phyloP scores from a whole-genome alignment of 2,329 filamentous ascomycete species.

The Epichloe hybrida region DNA sequence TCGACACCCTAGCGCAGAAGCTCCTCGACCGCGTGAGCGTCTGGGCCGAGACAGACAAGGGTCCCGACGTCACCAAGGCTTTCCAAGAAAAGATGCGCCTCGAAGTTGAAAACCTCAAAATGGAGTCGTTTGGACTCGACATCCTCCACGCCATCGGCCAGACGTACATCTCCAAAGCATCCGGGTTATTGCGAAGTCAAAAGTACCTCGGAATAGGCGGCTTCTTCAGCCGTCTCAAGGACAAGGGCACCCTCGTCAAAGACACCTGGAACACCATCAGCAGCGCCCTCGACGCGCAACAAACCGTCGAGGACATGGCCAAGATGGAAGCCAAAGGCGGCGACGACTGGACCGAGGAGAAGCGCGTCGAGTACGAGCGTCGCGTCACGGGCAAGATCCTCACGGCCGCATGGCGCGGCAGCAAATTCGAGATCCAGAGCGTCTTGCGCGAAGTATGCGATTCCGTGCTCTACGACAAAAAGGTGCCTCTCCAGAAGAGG shows the following conservation, averaged over 20 bases:
- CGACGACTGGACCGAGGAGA: slow-evolving; percentile 97
- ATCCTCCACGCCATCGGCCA: slow-evolving; percentile 90
- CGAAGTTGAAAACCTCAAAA: slow-evolving; percentile 96
- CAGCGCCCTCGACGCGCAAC: slow-evolving; percentile 90
- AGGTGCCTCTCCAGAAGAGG: slow-evolving; percentile 69
- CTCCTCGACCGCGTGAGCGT: slow-evolving; percentile 79
- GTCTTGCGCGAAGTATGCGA: slow-evolving; percentile 93
- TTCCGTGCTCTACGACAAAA: slow-evolving; percentile 64
- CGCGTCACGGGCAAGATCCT: slow-evolving; percentile 96
- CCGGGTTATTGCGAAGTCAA: slow-evolving; percentile 79
- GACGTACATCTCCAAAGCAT: slow-evolving; percentile 80
- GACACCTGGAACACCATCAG: slow-evolving; percentile 98
- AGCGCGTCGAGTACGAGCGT: slow-evolving; percentile 88
- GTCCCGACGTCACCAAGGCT: slow-evolving; percentile 65
- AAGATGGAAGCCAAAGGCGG: slow-evolving; percentile 88
- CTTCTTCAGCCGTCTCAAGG: slow-evolving; percentile 86
- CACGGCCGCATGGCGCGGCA: slow-evolving; percentile 88
- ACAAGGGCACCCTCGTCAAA: slow-evolving; percentile 93
- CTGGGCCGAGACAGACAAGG: slow-evolving; percentile 96
- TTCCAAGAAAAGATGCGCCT: slow-evolving; percentile 91
- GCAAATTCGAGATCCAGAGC: slow-evolving; percentile 95
- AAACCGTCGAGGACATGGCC: slow-evolving; percentile 98
- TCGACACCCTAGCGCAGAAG: slow-evolving; percentile 72
- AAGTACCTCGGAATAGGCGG: slow-evolving; percentile 94
- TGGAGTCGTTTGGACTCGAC: slow-evolving; percentile 95